Conservation (phyloP, 2,329 filamentous ascomycete genomes). For the Pseudocercospora fijiensis region DNA sequence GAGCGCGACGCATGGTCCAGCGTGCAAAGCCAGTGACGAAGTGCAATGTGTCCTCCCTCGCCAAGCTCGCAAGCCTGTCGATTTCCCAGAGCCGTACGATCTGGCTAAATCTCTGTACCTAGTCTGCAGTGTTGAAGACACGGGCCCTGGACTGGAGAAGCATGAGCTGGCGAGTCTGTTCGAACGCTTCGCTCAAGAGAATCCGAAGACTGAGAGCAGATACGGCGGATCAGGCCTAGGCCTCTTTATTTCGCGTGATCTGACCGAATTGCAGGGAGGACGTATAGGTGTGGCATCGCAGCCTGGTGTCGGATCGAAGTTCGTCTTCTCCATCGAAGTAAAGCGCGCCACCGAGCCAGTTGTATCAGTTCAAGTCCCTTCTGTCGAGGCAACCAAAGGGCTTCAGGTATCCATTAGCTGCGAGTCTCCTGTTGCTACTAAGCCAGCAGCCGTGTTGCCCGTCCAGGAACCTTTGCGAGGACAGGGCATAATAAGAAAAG, state of each 20-base stretch:
- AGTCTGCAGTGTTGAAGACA: slow-evolving; percentile 41
- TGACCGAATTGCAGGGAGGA: slow-evolving; percentile 69
- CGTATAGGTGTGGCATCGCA: slow-evolving; percentile 63
- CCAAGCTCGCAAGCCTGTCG: slow-evolving; percentile 34
- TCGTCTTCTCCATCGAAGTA: slow-evolving; percentile 60
- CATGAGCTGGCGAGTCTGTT: slow-evolving; percentile 54
- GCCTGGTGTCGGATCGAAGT: slow-evolving; percentile 61
- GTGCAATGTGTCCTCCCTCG: slow-evolving; percentile 42
- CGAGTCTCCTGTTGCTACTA: slow-evolving; percentile 2
- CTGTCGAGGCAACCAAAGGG: slow-evolving; percentile 8
- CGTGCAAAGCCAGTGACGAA: slow-evolving; percentile 41
- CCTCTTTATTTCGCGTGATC: slow-evolving; percentile 65
- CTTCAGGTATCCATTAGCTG: slow-evolving; percentile 1
- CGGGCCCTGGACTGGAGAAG: slow-evolving; percentile 41
- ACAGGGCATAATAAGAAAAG: slow-evolving; percentile 1
- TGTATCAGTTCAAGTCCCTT: background rate
- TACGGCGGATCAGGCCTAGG: slow-evolving; percentile 70
- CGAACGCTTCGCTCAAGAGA: slow-evolving; percentile 67
- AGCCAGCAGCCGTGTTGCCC: background rate
- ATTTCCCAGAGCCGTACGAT: slow-evolving; percentile 14
- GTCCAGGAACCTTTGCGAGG: slow-evolving; percentile 3
- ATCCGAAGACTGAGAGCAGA: slow-evolving; percentile 62
- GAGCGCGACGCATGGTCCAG: slow-evolving; percentile 27
- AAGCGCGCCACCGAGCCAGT: slow-evolving; percentile 16
- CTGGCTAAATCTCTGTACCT: slow-evolving; percentile 33